These are phyloP conservation scores for Pterulicium gracile DNA, from an alignment of 1,284 basidiomycete genomes.

Conservation along the genomic window DNA sequence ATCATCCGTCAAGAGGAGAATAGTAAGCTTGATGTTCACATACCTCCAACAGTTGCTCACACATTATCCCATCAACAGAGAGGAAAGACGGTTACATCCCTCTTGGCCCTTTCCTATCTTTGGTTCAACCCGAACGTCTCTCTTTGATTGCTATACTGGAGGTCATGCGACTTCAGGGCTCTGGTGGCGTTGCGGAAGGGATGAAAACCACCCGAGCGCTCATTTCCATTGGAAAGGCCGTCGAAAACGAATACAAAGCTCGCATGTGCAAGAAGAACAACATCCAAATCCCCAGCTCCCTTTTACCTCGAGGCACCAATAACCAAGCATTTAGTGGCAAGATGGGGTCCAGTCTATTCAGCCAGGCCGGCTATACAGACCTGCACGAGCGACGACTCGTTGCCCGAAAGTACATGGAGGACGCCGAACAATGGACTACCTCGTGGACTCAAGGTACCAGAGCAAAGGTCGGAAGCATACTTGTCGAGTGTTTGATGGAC, in stretches of 20 bases:
- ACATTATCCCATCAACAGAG: not conserved
- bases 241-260: conserved; percentile 85
- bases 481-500: conserved; percentile 80
- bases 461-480: conserved; percentile 73
- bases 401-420: conserved; percentile 53
- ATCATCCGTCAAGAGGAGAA: conserved; percentile 26
- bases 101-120: conserved; percentile 54
- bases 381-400: conserved; percentile 49
- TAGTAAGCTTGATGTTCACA: conserved; percentile 8
- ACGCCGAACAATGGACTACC: conserved; percentile 62
- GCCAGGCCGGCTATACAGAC: conserved; percentile 42
- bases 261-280: conserved; percentile 66
- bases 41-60: not conserved
- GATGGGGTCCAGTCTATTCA: conserved; percentile 38
- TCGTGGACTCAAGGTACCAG: conserved; percentile 76
- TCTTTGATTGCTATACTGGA: conserved; percentile 89
- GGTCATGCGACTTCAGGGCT: conserved; percentile 75
- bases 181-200: conserved; percentile 71
- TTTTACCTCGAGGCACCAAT: conserved; percentile 8
- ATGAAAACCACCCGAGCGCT: conserved; percentile 88
- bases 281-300: conserved; percentile 36
- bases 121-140: conserved; percentile 72
- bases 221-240: conserved; percentile 73
- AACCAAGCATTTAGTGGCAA: conserved; percentile 10
- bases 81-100: conserved; percentile 6